Conservation (phyloP, 331 rosid genomes). For the Acacia pycnantha region DNA sequence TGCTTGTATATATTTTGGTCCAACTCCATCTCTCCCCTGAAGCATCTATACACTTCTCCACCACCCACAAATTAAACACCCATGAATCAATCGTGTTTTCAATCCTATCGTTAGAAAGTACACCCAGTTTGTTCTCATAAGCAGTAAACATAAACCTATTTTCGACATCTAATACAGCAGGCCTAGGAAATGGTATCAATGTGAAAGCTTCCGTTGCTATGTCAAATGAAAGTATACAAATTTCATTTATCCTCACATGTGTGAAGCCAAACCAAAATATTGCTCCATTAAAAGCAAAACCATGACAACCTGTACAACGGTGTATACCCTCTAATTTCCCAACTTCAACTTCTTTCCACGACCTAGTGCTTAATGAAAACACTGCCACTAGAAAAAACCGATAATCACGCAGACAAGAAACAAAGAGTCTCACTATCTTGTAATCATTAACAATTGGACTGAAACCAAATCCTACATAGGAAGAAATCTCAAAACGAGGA, state of each 20-base stretch:
- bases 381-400: neutral
- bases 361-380: neutral
- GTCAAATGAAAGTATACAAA: neutral
- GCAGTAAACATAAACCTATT: neutral
- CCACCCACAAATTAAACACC: neutral
- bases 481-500: too few relatives aligned
- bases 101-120: too few relatives aligned
- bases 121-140: neutral
- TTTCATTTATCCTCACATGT: neutral
- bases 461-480: neutral
- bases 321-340: too few relatives aligned
- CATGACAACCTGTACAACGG: accelerated
- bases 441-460: neutral
- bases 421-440: neutral
- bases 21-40: neutral
- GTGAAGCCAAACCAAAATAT: neutral
- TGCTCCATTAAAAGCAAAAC: neutral
- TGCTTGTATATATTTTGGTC: neutral
- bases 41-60: neutral
- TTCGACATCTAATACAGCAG: too few relatives aligned
- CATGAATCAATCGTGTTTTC: neutral
- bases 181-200: neutral
- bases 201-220: neutral
- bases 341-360: neutral
- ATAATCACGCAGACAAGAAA: neutral